Base-by-base conservation (phyloP, 805 yeast genomes). In the Candida patagonica region DNA sequence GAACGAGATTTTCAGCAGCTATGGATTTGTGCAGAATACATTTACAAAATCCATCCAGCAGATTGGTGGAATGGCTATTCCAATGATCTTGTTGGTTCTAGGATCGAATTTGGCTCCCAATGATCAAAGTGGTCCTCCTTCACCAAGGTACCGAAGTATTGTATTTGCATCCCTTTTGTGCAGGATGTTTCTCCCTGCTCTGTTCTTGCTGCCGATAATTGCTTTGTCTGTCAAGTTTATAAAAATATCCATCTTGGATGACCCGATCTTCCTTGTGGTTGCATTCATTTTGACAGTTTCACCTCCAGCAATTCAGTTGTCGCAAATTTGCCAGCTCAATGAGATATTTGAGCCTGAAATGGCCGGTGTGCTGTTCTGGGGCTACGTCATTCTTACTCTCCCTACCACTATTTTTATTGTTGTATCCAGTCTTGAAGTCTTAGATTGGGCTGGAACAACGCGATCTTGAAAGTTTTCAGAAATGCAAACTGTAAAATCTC, bases 351-450 rank as follows among this genome's bases (percentile, higher is more conserved):
- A 77, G 50, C 63, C 66, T 43, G 83, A 76, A 51, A 77, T 77
- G 81, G 68, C 78, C 1, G 74, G 78, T 3, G 78, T 76, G 7
- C 60, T 76, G 44, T 76, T 77, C 50, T 77, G 82, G 82, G 80
- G 81, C 6, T 76, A 76, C 46, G 80, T 69, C 13, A 64, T 77
- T 3, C 59, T 76, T 42, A 73, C 82, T 6, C 61, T 77, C 38
- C 83, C 83, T 0, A 65, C 75, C 15, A 71, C 80, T 9, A 71
- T 76, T 23, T 49, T 68, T 38, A 73, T 75, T 47, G 80, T 74
- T 6, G 76, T 73, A 5, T 48, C 68, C 8, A 66, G 76, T 44
- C 59, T 76, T 42, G 69, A 71, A 50, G 80, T 74, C 6, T 59
- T 76, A 39, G 67, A 73, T 21, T 76, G 80, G 79, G 61, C 68